phyloP scores from a whole-genome alignment of 2,329 filamentous ascomycete species.

The Trichoderma guizhouense region DNA sequence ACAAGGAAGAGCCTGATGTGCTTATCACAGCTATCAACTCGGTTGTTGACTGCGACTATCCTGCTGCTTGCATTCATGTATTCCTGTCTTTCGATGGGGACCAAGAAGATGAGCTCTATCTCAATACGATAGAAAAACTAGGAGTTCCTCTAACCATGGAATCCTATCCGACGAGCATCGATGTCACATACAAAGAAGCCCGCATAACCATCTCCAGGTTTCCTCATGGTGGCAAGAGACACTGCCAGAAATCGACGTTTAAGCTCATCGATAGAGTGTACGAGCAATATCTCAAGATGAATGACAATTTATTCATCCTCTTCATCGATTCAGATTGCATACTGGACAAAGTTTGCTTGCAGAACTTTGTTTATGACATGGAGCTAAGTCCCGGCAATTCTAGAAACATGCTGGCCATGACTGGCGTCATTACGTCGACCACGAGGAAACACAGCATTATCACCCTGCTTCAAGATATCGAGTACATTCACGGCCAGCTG shows the following conservation, averaged over 20 bases:
- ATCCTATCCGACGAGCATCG: conserved; percentile 83
- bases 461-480: conserved; percentile 93
- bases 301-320: conserved; percentile 90
- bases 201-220: conserved; percentile 90
- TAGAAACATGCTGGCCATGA: conserved; percentile 94
- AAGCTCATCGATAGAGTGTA: conserved; percentile 93
- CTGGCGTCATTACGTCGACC: conserved; percentile 92
- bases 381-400: conserved; percentile 90
- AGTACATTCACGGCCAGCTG: conserved; percentile 94
- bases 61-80: conserved; percentile 85
- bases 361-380: conserved; percentile 99
- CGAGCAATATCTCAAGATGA: conserved; percentile 75
- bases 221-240: conserved; percentile 86
- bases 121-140: conserved; percentile 79
- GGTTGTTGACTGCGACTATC: conserved; percentile 90
- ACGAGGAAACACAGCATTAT: conserved; percentile 85
- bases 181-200: conserved; percentile 77
- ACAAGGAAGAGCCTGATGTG: conserved; percentile 83
- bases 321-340: conserved; percentile 99
- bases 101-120: conserved; percentile 81
- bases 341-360: conserved; percentile 82
- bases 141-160: conserved; percentile 75
- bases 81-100: conserved; percentile 95
- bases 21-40: conserved; percentile 85
- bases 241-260: conserved; percentile 92